These are phyloP conservation scores for Cyclostephanos invisitatus DNA, from an alignment of 108 stramenopile species.

Conservation along the genomic window DNA sequence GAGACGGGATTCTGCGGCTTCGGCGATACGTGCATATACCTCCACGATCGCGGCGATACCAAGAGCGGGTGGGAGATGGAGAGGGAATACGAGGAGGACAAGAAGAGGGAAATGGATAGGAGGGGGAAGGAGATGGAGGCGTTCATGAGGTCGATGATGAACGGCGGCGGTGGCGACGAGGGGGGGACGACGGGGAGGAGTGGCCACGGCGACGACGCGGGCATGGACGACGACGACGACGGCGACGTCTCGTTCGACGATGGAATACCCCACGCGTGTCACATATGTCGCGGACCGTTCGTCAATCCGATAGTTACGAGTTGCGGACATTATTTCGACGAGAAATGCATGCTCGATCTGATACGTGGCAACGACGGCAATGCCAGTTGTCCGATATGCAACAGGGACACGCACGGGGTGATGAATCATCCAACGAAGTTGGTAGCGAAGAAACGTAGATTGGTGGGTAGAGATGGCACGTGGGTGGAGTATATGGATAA, in stretches of 20 bases:
- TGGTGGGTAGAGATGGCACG: constrained; percentile 53
- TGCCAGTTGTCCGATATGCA: constrained; percentile 86
- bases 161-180: constrained; percentile 31
- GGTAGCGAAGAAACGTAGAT: constrained; percentile 65
- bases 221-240: constrained; percentile 3
- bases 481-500: constrained; percentile 49
- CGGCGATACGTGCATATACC: constrained; percentile 97
- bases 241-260: constrained; percentile 49
- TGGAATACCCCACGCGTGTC: constrained; percentile 96
- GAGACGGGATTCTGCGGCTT: constrained; percentile 99
- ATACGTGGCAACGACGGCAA: constrained; percentile 29
- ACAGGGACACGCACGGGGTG: constrained; percentile 87
- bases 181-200: not conserved
- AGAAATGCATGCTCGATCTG: constrained; percentile 75
- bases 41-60: constrained; percentile 96
- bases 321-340: constrained; percentile 95
- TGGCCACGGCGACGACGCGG: constrained; percentile 17
- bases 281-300: constrained; percentile 88
- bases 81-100: constrained; percentile 89
- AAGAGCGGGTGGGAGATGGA: constrained; percentile 96
- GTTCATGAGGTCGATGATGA: constrained; percentile 56
- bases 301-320: constrained; percentile 90
- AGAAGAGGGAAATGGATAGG: constrained; percentile 70
- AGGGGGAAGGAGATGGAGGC: constrained; percentile 65
- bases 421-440: constrained; percentile 85